Evolutionary conservation across 164 flowering plant genomes (phyloP).

Genomic region (Echeveria elegans): DNA sequence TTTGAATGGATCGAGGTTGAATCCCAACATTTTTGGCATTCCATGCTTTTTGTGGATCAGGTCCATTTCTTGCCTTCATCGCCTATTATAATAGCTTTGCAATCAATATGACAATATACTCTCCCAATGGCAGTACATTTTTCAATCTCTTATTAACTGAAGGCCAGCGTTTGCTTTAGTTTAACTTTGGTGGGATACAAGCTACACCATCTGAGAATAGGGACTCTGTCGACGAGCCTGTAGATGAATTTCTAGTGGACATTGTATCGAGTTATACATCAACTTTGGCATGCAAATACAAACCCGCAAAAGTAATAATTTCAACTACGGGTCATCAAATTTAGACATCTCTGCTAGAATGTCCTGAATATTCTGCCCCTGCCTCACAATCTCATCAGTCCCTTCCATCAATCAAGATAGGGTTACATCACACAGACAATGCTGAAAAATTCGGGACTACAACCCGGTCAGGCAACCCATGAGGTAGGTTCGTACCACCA

Average conservation of each 20-base stretch:
- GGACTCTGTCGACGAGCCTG: conserved; percentile 5
- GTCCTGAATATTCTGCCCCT: too few relatives aligned
- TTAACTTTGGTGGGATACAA: conserved; percentile 89
- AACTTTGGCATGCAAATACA: conserved; percentile 71
- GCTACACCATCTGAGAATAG: conserved; percentile 28
- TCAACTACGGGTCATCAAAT: not conserved
- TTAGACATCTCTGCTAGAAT: too few relatives aligned
- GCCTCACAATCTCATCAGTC: too few relatives aligned
- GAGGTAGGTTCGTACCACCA: too few relatives aligned
- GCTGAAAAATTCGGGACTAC: too few relatives aligned
- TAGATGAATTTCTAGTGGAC: conserved; percentile 46
- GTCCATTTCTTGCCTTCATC: conserved; percentile 20
- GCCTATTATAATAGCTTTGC: not conserved
- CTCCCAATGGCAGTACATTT: not conserved
- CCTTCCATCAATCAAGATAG: too few relatives aligned
- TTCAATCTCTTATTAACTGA: not conserved
- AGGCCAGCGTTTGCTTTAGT: conserved; percentile 22
- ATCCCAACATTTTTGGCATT: conserved; percentile 76
- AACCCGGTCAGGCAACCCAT: too few relatives aligned
- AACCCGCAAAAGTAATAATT: conserved; percentile 41
- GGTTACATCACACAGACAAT: too few relatives aligned
- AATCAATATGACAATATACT: not conserved
- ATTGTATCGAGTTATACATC: conserved; percentile 90
- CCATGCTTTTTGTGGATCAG: conserved; percentile 97
- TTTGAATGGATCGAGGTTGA: conserved; percentile 98